phyloP scores from a whole-genome alignment of 345 rosid species.

The Populus pruinosa region DNA sequence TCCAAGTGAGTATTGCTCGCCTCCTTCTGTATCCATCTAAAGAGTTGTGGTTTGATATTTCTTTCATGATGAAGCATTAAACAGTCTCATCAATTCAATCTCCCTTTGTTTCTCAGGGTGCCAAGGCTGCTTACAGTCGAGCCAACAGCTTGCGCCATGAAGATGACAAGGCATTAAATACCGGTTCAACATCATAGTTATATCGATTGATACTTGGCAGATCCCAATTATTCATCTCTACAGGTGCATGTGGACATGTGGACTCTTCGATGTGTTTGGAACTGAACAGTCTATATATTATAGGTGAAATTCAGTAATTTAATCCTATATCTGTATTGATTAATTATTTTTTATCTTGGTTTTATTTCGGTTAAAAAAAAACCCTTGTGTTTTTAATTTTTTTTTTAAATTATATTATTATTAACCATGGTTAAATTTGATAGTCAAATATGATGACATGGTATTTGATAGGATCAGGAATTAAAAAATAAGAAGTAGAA shows the following conservation, averaged over 20 bases:
- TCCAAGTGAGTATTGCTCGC: slow-evolving; percentile 54
- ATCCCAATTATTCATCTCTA: slow-evolving; percentile 10
- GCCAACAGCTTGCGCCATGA: slow-evolving; percentile 79
- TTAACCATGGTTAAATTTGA: too few relatives aligned
- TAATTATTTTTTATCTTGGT: too few relatives aligned
- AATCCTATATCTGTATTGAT: too few relatives aligned
- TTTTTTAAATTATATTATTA: too few relatives aligned
- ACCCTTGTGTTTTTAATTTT: too few relatives aligned
- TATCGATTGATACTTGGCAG: not conserved
- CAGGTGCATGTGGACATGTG: not conserved
- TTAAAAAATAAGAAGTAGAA: too few relatives aligned
- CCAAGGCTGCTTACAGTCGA: slow-evolving; percentile 65
- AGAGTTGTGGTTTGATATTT: not conserved
- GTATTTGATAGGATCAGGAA: too few relatives aligned
- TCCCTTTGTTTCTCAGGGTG: slow-evolving; percentile 54
- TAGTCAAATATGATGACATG: too few relatives aligned
- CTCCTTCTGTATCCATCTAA: not conserved
- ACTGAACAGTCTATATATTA: too few relatives aligned
- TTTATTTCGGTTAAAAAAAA: too few relatives aligned
- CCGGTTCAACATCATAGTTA: slow-evolving; percentile 33
- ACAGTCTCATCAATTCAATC: not conserved
- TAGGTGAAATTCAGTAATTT: too few relatives aligned
- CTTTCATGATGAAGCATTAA: not conserved
- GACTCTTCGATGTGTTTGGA: not conserved
- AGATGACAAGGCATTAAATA: slow-evolving; percentile 6